These are phyloP conservation scores for Penicillium manginii DNA, from an alignment of 495 filamentous ascomycete genomes.

Conservation along the genomic window DNA sequence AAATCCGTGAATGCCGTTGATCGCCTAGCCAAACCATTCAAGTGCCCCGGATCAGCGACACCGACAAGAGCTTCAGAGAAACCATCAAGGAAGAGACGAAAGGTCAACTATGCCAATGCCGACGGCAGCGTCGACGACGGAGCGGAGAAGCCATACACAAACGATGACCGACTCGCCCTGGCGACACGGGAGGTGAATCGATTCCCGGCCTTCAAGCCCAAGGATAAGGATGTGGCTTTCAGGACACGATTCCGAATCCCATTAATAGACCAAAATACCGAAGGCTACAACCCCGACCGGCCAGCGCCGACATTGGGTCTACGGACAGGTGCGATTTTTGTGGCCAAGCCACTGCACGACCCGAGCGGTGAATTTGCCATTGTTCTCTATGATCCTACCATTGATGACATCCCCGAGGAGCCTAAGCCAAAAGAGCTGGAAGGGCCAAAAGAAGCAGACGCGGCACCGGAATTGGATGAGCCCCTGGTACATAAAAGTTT, in stretches of 20 bases:
- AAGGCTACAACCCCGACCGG: slow-evolving; percentile 73
- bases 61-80: slow-evolving; percentile 74
- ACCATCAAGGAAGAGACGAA: slow-evolving; percentile 82
- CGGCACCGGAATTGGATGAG: slow-evolving; percentile 67
- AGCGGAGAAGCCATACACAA: slow-evolving; percentile 81
- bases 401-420: slow-evolving; percentile 77
- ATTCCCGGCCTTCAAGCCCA: slow-evolving; percentile 87
- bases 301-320: slow-evolving; percentile 86
- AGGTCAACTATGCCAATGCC: slow-evolving; percentile 85
- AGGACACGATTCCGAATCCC: slow-evolving; percentile 84
- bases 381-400: slow-evolving; percentile 91
- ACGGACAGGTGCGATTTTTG: slow-evolving; percentile 79
- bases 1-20: slow-evolving; percentile 61
- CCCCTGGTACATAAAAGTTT: slow-evolving; percentile 91
- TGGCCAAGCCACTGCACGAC: slow-evolving; percentile 91
- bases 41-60: slow-evolving; percentile 83
- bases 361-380: slow-evolving; percentile 96
- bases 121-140: slow-evolving; percentile 69
- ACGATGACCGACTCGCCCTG: slow-evolving; percentile 83
- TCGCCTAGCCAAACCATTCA: slow-evolving; percentile 83
- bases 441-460: slow-evolving; percentile 50
- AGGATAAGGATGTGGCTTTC: slow-evolving; percentile 84
- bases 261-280: slow-evolving; percentile 76
- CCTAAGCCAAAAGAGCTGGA: slow-evolving; percentile 57
- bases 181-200: slow-evolving; percentile 87